Evolutionary conservation across 495 filamentous ascomycete species (phyloP).

Genomic region (Aspergillus cavernicola): DNA sequence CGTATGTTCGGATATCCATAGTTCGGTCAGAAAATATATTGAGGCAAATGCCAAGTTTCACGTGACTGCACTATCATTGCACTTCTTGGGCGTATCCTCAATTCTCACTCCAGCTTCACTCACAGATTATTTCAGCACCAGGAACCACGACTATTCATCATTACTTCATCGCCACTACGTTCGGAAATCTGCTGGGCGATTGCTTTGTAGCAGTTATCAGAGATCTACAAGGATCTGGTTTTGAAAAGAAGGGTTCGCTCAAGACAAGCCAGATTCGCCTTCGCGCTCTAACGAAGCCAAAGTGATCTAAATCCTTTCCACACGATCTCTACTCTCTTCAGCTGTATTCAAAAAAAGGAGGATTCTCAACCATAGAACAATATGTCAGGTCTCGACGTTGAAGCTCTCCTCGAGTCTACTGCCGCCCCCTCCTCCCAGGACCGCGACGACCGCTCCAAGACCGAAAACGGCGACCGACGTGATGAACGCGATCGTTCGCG

Average conservation of each 20-base stretch:
- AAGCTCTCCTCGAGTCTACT: constrained; percentile 89
- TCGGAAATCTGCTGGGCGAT: too few species aligned
- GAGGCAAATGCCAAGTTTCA: constrained; percentile 19
- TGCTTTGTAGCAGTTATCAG: constrained; percentile 11
- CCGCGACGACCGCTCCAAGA: constrained; percentile 55
- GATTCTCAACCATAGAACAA: constrained; percentile 21
- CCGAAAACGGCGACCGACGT: constrained; percentile 51
- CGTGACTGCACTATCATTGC: constrained; percentile 5
- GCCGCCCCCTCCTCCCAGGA: constrained; percentile 60
- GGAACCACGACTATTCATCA: neutral
- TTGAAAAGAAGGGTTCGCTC: constrained; percentile 41
- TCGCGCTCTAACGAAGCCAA: constrained; percentile 42
- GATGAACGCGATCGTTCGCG: constrained; percentile 55
- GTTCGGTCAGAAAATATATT: neutral
- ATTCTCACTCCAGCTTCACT: constrained; percentile 6
- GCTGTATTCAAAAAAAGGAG: constrained; percentile 11
- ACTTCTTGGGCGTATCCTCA: neutral
- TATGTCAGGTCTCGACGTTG: constrained; percentile 91
- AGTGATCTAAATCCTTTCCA: constrained; percentile 44
- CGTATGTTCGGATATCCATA: too few species aligned
- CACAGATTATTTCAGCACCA: neutral
- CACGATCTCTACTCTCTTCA: constrained; percentile 22
- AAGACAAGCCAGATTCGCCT: constrained; percentile 24
- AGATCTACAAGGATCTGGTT: constrained; percentile 11
- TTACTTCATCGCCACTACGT: too few species aligned